phyloP scores from a whole-genome alignment of 768 basidiomycete genomes.

The Suillus variegatus region DNA sequence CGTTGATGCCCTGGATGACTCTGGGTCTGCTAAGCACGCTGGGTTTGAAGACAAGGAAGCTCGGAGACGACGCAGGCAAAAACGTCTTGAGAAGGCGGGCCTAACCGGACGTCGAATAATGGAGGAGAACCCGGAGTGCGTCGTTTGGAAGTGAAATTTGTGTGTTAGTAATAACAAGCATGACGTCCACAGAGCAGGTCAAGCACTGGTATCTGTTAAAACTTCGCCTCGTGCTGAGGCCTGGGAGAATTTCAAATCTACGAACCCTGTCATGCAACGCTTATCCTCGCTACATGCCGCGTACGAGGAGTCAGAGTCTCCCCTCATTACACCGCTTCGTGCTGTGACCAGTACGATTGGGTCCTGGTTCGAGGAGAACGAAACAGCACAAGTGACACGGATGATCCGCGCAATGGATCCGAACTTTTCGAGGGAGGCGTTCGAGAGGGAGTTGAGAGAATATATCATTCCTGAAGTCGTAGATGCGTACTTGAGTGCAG shows the following conservation, averaged over 20 bases:
- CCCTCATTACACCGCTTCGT: conserved; percentile 78
- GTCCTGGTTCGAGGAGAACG: conserved; percentile 95
- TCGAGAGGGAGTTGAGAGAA: conserved; percentile 88
- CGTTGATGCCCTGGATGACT: conserved; percentile 92
- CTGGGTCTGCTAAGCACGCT: conserved; percentile 89
- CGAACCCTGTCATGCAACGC: conserved; percentile 72
- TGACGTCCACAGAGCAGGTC: conserved; percentile 69
- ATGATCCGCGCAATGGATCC: conserved; percentile 90
- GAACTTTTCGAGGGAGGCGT: conserved; percentile 78
- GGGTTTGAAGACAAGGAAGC: conserved; percentile 96
- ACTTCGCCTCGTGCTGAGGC: conserved; percentile 76
- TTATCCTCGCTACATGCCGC: conserved; percentile 60
- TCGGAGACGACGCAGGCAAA: conserved; percentile 76
- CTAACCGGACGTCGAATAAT: conserved; percentile 52
- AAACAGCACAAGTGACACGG: conserved; percentile 93
- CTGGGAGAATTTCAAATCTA: conserved; percentile 80
- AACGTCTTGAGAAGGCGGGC: conserved; percentile 84
- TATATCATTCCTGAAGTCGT: conserved; percentile 98
- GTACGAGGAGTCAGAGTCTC: conserved; percentile 93
- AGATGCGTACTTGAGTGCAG: conserved; percentile 92
- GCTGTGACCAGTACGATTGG: conserved; percentile 84
- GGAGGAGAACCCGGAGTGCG: conserved; percentile 81
- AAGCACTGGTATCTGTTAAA: conserved; percentile 81
- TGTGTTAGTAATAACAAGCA: background rate
- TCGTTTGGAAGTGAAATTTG: conserved; percentile 15